These are phyloP conservation scores for Pleurotus salmoneostramineus DNA, from an alignment of 768 basidiomycete genomes.

Conservation along the genomic window DNA sequence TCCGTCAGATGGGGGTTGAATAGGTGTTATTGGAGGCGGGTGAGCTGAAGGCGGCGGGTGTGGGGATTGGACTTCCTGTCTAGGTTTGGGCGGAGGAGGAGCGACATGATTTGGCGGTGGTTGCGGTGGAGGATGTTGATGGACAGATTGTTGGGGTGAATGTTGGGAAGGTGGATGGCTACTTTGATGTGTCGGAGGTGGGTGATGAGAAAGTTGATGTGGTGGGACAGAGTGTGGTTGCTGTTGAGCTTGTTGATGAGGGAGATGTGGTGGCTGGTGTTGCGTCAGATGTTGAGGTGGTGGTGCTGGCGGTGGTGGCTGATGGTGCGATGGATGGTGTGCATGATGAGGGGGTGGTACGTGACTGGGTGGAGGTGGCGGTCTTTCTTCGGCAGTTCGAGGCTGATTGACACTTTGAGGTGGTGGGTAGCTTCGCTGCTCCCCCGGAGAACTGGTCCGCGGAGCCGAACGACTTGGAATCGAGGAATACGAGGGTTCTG, in stretches of 20 bases:
- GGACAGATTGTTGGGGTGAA: not conserved
- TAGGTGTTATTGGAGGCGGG: not conserved
- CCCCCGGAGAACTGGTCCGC: not conserved
- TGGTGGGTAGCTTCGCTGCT: slow-evolving; percentile 1
- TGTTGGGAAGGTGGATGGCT: not conserved
- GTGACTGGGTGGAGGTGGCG: not conserved
- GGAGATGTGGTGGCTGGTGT: not conserved
- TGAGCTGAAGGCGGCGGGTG: not conserved
- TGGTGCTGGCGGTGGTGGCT: not conserved
- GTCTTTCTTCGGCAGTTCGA: not conserved
- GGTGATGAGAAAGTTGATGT: slow-evolving; percentile 1
- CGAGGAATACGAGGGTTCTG: not conserved
- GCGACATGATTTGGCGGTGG: not conserved
- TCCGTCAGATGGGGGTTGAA: not conserved
- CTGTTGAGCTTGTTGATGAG: not conserved
- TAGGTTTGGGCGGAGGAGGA: not conserved
- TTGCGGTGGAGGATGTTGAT: not conserved
- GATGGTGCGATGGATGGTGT: not conserved
- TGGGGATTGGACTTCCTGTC: slow-evolving; percentile 7
- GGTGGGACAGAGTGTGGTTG: not conserved
- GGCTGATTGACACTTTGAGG: not conserved
- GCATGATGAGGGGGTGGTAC: not conserved
- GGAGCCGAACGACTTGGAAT: not conserved
- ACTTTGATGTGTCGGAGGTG: not conserved
- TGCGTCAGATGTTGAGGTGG: not conserved